A percentile compares a stretch with the other conserved stretches of the same genome.
Conservation (phyloP, 1,139 yeast species). For the Lodderomyces theae region DNA sequence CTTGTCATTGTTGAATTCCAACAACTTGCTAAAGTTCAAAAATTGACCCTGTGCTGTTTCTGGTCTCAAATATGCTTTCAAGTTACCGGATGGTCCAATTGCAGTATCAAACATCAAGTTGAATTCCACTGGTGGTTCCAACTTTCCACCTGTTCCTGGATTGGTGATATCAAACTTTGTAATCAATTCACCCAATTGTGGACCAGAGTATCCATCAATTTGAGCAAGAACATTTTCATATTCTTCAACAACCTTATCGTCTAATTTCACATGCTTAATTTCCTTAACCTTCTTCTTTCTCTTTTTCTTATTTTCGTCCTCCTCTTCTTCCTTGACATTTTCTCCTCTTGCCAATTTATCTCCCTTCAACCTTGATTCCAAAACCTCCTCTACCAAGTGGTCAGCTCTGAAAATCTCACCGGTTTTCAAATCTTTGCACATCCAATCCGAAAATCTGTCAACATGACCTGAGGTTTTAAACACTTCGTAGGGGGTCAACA, state of each 20-base stretch:
- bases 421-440: conserved; percentile 92
- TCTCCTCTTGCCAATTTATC: conserved; percentile 93
- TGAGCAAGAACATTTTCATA: conserved; percentile 85
- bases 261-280: conserved; percentile 82
- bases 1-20: conserved; percentile 91
- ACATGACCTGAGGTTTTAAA: conserved; percentile 98
- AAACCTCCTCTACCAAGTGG: conserved; percentile 95
- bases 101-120: conserved; percentile 99
- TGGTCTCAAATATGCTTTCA: conserved; percentile 95
- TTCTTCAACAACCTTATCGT: conserved; percentile 72
- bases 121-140: conserved; percentile 92
- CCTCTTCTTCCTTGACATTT: conserved; percentile 52
- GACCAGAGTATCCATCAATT: conserved; percentile 94
- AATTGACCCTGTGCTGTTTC: conserved; percentile 99
- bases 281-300: conserved; percentile 98
- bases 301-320: conserved; percentile 74
- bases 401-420: conserved; percentile 99
- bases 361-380: conserved; percentile 93
- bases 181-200: conserved; percentile 86
- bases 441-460: conserved; percentile 98
- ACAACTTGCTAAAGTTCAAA: conserved; percentile 86
- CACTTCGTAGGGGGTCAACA: conserved; percentile 96
- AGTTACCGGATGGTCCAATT: conserved; percentile 96
- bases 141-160: conserved; percentile 83
- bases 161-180: conserved; percentile 76